Evolutionary conservation across 306 rosid species (phyloP).

Genomic region (Cucurbita moschata): DNA sequence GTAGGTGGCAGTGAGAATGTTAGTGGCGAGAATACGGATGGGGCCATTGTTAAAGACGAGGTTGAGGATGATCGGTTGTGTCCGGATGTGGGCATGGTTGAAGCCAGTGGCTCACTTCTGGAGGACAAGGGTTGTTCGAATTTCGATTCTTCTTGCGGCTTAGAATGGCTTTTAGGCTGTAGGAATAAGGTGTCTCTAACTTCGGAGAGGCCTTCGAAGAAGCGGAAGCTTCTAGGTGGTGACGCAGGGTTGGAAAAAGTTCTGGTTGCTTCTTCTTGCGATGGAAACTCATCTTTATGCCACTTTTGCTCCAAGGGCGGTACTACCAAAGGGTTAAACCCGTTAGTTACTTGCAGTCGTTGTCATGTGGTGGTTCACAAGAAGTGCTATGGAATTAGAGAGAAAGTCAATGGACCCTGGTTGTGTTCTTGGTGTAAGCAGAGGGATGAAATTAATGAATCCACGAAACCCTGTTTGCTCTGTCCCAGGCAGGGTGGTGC

Average conservation of each 20-base stretch:
- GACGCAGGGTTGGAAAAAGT: constrained; percentile 82
- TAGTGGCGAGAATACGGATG: not conserved
- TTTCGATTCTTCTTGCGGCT: constrained; percentile 19
- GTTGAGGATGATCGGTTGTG: constrained; percentile 13
- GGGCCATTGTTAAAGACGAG: constrained; percentile 10
- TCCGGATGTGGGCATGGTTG: constrained; percentile 22
- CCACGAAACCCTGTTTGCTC: constrained; percentile 55
- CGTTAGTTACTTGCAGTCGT: constrained; percentile 41
- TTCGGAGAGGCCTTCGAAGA: constrained; percentile 87
- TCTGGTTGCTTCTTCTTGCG: constrained; percentile 34
- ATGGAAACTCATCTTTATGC: constrained; percentile 43
- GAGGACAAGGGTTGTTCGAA: constrained; percentile 14
- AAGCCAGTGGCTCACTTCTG: constrained; percentile 15
- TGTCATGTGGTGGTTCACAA: constrained; percentile 72
- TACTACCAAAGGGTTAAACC: constrained; percentile 24
- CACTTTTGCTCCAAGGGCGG: constrained; percentile 64
- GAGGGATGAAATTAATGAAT: constrained; percentile 27
- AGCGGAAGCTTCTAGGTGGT: constrained; percentile 65
- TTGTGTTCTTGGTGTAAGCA: constrained; percentile 76
- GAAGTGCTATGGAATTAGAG: constrained; percentile 71
- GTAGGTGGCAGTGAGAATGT: constrained; percentile 11
- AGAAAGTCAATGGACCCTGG: constrained; percentile 42
- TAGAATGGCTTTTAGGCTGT: constrained; percentile 82
- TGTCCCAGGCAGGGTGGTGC: constrained; percentile 94
- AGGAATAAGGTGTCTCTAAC: constrained; percentile 49